Evolutionary conservation across 345 rosid genomes (phyloP), one percentile per base, ranked within the genome.

Genomic region (Clausena lansium): DNA sequence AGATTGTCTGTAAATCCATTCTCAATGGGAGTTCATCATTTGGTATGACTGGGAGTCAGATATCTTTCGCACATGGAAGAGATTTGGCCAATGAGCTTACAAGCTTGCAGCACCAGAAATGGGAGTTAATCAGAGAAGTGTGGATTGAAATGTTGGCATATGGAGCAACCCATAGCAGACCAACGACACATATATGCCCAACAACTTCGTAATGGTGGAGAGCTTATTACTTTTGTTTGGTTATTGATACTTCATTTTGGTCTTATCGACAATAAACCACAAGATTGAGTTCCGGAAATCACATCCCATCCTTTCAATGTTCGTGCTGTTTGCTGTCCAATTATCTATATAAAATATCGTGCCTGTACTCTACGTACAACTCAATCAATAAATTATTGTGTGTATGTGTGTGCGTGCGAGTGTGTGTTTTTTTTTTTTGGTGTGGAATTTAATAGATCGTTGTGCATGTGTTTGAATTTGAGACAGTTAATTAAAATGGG

Each of bases 201-300:
- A 57, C 86, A 87, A 30, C 77, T 92, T 2, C 83, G 91, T 36
- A 87, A 87, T 81, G 97, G 98, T 0, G 97, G 90, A 11, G 90
- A 92, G 86, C 84, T 92, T 2, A 59, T 94, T 19, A 83, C 88
- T 35, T 83, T 85, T 62, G 88, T 94, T 69, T 89, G 97, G 94
- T 69, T 91, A 45, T 73, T 91, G 81, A 90, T 89, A 92, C 91
- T 91, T 62, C 98, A 93, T 77, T 82, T 93, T 8, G 91, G 97
- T 27, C 32, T 93, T 4, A 86, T 88, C 33, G 81, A 83, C 10
- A 11, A 41, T 11, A 41, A 41, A 41, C 15, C 15, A 11, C 50
- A 41, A 41, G 50, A 41, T 41, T 41, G 14, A 41, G 50, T 41
- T 11, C 50, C 4, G 14, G 50, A 41, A 11, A 41, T 41, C 50